Evolutionary conservation across 352 stramenopile species (phyloP), one percentile per base, ranked within the genome.

Genomic region (Stephanocyclus meneghinianus): DNA sequence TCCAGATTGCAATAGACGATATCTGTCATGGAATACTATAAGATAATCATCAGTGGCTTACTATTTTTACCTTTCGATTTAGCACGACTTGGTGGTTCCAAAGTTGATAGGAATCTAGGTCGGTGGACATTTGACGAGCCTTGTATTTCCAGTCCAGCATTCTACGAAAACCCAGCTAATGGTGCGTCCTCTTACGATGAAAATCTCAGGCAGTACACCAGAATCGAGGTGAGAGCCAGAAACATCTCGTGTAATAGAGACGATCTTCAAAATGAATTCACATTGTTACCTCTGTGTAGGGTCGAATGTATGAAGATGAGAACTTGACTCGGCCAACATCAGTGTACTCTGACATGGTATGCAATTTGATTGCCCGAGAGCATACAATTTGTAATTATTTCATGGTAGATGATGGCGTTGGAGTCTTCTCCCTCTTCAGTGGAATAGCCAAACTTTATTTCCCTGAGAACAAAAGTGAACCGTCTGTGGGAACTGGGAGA

Each of bases 401-500:
- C 29, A 47, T 66, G 57, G 40, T 66, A 13, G 57, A 66, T 66
- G 57, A 66, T 13, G 18, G 3, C 11, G 57, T 50, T 50, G 57
- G 57, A 47, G 57, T 66, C 18, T 66, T 66, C 18, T 66, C 57
- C 11, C 29, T 66, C 4, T 66, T 66, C 29, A 66, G 57, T 66
- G 57, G 57, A 45, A 32, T 66, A 51, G 57, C 57, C 16, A 26
- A 66, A 29, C 57, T 66, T 45, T 3, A 66, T 16, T 66, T 66
- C 26, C n/a, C 9, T 32, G 5, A 26, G 15, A 63, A 44, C 18
- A 30, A 15, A 30, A 44, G 8, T 26, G 8, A 59, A 15, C 10
- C 26, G 2, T 1, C 57, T 29, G 18, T 66, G 4, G 57, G 29
- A 30, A 66, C 16, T 15, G 57, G 57, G 13, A n/a, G 57, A 45